These are phyloP conservation scores for Samsoniella hepiali DNA, from an alignment of 2,329 filamentous ascomycete species.

Conservation along the genomic window DNA sequence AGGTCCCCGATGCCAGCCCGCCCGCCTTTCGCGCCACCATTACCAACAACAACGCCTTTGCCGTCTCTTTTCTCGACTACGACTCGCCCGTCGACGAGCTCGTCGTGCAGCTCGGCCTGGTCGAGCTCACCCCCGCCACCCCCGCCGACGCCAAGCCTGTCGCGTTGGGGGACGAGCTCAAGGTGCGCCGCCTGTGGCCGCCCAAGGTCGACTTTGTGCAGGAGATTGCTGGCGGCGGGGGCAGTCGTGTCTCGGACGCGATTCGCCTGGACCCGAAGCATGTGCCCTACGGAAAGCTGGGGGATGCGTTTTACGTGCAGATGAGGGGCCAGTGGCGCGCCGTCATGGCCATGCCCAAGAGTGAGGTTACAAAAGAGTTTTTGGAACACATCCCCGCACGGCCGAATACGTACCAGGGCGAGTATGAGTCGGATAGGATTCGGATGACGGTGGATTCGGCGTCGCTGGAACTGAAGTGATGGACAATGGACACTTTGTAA, in stretches of 20 bases:
- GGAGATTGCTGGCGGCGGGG: slow-evolving; percentile 33
- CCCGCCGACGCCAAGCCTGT: slow-evolving; percentile 28
- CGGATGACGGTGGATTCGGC: background rate
- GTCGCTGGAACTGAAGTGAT: slow-evolving; percentile 1
- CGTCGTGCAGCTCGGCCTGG: slow-evolving; percentile 34
- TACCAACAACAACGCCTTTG: slow-evolving; percentile 34
- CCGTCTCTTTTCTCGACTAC: slow-evolving; percentile 38
- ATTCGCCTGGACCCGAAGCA: slow-evolving; percentile 30
- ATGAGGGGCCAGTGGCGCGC: slow-evolving; percentile 36
- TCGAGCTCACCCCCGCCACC: slow-evolving; percentile 32
- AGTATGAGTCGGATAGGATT: slow-evolving; percentile 1
- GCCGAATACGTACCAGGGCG: background rate
- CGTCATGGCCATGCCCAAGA: slow-evolving; percentile 31
- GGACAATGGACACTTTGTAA: no score
- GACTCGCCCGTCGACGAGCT: slow-evolving; percentile 38
- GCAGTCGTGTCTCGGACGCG: slow-evolving; percentile 30
- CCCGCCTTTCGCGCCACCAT: slow-evolving; percentile 35
- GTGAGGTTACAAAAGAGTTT: slow-evolving; percentile 21
- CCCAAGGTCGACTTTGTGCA: slow-evolving; percentile 33
- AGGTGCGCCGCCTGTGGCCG: slow-evolving; percentile 35
- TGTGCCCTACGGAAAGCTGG: slow-evolving; percentile 34
- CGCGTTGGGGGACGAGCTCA: slow-evolving; percentile 28
- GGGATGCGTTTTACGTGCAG: slow-evolving; percentile 28
- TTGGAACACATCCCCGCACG: background rate
- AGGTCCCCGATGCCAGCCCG: slow-evolving; percentile 31